Base-by-base conservation (phyloP, 1,139 yeast genomes). In the Debaryomyces coudertii region DNA sequence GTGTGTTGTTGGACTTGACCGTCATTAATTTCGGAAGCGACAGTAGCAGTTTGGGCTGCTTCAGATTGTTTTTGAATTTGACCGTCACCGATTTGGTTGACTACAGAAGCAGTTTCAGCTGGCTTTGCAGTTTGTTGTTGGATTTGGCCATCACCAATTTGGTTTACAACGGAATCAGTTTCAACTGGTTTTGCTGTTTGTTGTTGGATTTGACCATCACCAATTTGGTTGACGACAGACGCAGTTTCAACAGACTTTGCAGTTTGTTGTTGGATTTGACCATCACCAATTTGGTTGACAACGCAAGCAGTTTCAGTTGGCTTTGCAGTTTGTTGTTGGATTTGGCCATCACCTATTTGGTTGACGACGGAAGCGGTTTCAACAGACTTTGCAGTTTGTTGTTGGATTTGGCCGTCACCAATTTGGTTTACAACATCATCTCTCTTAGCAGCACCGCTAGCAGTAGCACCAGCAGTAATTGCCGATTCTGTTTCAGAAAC, bases 141-240 rank as follows among this genome's bases (percentile, higher is more conserved):
- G 55, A 80, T 70, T 69, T 82, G 87, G 57, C 87, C 87, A 54
- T 82, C 86, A 49, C 74, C 71, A 48, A 81, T 80, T 65, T 82
- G 86, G 57, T 61, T 62, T 42, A 75, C 72, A 35, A 73, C 77
- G 31, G 73, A 68, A 31, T 74, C 72, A 18, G 73, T 64, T 40
- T 66, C 40, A 53, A 60, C 66, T 48, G 63, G 22, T 5, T 20
- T 55, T 37, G 47, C 56, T 42, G 64, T 57, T 47, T 55, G 71
- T 52, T 63, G 69, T 61, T 62, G 77, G 42, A 66, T 60, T 61
- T 66, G 65, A 65, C 76, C 63, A 61, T 65, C 68, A 39, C 58
- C 54, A 29, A 68, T 65, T 55, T 70, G 75, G 47, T 62, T 57
- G 23, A 65, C 66, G 37, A 55, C 70, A 14, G 62, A 53, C 23